These are phyloP conservation scores for Leccinum pallidistipes DNA, from an alignment of 1,284 basidiomycete genomes.

Conservation along the genomic window DNA sequence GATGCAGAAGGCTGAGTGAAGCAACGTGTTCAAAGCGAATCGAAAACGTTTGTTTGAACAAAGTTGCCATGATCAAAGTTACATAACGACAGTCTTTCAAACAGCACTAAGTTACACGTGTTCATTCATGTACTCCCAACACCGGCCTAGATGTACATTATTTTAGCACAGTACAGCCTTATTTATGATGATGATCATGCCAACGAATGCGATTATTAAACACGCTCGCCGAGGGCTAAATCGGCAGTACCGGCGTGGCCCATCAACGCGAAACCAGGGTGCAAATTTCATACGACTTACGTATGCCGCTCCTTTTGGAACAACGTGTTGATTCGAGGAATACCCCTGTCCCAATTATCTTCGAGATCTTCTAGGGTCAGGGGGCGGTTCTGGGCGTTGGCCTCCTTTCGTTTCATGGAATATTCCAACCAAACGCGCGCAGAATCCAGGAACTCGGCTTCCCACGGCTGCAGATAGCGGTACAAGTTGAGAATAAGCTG, in stretches of 20 bases:
- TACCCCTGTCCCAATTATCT: conserved; percentile 42
- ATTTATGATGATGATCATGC: neutral
- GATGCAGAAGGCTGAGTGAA: neutral
- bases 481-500: too few species aligned
- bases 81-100: neutral
- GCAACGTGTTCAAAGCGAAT: neutral
- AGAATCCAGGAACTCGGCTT: too few species aligned
- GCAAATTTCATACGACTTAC: too few species aligned
- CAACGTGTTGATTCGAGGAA: too few species aligned
- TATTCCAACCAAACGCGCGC: too few species aligned
- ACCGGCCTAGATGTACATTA: neutral
- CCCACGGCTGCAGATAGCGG: too few species aligned
- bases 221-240: neutral
- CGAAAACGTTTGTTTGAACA: neutral
- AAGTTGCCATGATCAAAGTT: neutral
- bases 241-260: neutral
- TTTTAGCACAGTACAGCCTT: neutral
- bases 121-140: neutral
- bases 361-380: conserved; percentile 84
- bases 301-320: too few species aligned
- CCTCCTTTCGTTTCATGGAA: too few species aligned
- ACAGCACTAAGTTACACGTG: neutral
- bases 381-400: too few species aligned
- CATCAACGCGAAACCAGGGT: too few species aligned
- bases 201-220: neutral